These are phyloP conservation scores for Xerocomus spinulosus DNA, from an alignment of 768 basidiomycete species.

Conservation along the genomic window DNA sequence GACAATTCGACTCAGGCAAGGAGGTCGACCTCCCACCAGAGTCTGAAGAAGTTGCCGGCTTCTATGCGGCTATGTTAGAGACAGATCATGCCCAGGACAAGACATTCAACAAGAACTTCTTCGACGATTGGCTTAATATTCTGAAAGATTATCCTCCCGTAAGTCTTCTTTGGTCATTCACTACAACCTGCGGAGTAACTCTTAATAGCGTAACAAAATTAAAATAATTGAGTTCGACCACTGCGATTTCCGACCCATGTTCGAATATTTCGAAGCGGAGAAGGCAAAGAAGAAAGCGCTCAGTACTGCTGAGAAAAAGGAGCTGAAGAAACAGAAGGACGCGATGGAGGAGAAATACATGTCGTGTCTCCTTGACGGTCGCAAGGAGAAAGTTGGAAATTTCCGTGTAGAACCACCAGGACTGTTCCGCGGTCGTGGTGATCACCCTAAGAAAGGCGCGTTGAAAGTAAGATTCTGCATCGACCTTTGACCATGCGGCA, in stretches of 20 bases:
- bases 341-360: slow-evolving; percentile 79
- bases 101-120: slow-evolving; percentile 93
- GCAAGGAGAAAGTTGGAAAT: slow-evolving; percentile 97
- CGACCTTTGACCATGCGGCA: not conserved
- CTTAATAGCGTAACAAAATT: slow-evolving; percentile 57
- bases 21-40: slow-evolving; percentile 73
- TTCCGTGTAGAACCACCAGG: slow-evolving; percentile 98
- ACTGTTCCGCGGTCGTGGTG: slow-evolving; percentile 95
- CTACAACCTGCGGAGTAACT: slow-evolving; percentile 8
- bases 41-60: slow-evolving; percentile 94
- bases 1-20: slow-evolving; percentile 51
- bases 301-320: slow-evolving; percentile 85
- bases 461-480: slow-evolving; percentile 62
- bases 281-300: slow-evolving; percentile 90
- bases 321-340: slow-evolving; percentile 80
- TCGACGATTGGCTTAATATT: slow-evolving; percentile 79
- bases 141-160: slow-evolving; percentile 83
- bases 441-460: slow-evolving; percentile 96
- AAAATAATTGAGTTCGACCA: slow-evolving; percentile 70
- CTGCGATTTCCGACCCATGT: slow-evolving; percentile 96
- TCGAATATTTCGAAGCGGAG: slow-evolving; percentile 85
- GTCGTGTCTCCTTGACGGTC: slow-evolving; percentile 85
- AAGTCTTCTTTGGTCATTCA: slow-evolving; percentile 30
- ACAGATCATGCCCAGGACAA: slow-evolving; percentile 88
- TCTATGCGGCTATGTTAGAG: slow-evolving; percentile 90